Evolutionary conservation across 108 stramenopile species (phyloP), one percentile per base, ranked within the genome.

Genomic region (Pelagomonas calceolata): DNA sequence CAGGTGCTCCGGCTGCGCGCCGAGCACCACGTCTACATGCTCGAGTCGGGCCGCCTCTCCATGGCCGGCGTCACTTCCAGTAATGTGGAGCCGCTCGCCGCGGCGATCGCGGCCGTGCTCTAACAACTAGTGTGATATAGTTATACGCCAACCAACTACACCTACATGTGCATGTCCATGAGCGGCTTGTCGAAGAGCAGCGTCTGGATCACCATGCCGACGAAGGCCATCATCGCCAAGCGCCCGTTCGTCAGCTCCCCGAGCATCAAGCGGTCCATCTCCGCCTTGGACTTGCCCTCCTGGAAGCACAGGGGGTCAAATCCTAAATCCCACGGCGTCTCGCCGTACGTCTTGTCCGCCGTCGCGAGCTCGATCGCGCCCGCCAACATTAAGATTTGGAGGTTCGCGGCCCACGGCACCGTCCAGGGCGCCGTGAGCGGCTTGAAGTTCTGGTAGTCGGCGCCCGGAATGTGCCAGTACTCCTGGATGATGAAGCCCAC

Each of bases 171-270:
- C n/a, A n/a, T n/a, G n/a, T n/a, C n/a, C n/a, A 36, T 84, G 86
- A 69, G 85, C 79, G 66, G 80, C 80, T 66, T 85, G 88, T 43
- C 90, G 89, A 78, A 93, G 78, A 70, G 92, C 83, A 69, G 90
- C 29, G 81, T 78, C 82, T 95, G 94, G 73, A 94, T 96, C 66
- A 84, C 89, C 74, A 96, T 90, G 68, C 91, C 95, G 67, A 86
- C 82, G 81, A 95, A 95, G 64, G 95, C 95, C 75, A 94, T 79
- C 94, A 96, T 96, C 43, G 93, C 95, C 75, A 95, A 86, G 73
- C 95, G 91, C 76, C 93, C 92, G 75, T 96, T 94, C 77, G 85
- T 83, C 74, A 95, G 80, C 77, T 96, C 94, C 81, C 84, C 80
- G 66, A 86, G 85, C 87, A 92, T 86, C n/a, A 69, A 30, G 36